These are phyloP conservation scores for Grosmannia clavigera DNA, from an alignment of 2,329 filamentous ascomycete species.

Conservation along the genomic window DNA sequence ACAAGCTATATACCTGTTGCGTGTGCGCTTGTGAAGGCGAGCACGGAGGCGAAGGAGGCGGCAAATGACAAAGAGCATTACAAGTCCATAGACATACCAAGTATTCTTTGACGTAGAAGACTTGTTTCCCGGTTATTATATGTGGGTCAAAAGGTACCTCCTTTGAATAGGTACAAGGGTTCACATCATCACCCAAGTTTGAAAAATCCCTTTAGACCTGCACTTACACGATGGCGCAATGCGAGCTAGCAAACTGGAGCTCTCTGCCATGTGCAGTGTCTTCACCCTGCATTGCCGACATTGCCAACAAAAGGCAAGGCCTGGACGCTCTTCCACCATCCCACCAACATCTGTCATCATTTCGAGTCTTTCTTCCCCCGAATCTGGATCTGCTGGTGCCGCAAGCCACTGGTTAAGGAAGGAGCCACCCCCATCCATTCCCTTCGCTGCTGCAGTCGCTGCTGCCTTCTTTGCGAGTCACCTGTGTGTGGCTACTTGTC, in stretches of 20 bases:
- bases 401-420: neutral
- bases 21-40: neutral
- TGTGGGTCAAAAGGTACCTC: neutral
- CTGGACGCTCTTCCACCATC: slow-evolving; percentile 11
- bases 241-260: slow-evolving; percentile 9
- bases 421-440: neutral
- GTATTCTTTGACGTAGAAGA: neutral
- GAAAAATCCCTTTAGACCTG: neutral
- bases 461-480: neutral
- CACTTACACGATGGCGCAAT: slow-evolving; percentile 13
- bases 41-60: neutral
- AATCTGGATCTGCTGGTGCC: neutral
- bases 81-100: neutral
- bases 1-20: neutral
- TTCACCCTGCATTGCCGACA: neutral
- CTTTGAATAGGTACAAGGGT: neutral
- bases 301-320: neutral
- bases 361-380: neutral
- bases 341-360: slow-evolving; percentile 11
- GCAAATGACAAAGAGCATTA: neutral
- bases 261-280: neutral
- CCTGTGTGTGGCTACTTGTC: neutral
- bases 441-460: neutral
- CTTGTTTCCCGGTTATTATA: neutral
- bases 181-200: neutral